Percentiles rank a stretch among this genome's conserved stretches.
These are phyloP conservation scores for Penicillium vulpinum DNA, from an alignment of 2,329 filamentous ascomycete genomes.

Conservation along the genomic window DNA sequence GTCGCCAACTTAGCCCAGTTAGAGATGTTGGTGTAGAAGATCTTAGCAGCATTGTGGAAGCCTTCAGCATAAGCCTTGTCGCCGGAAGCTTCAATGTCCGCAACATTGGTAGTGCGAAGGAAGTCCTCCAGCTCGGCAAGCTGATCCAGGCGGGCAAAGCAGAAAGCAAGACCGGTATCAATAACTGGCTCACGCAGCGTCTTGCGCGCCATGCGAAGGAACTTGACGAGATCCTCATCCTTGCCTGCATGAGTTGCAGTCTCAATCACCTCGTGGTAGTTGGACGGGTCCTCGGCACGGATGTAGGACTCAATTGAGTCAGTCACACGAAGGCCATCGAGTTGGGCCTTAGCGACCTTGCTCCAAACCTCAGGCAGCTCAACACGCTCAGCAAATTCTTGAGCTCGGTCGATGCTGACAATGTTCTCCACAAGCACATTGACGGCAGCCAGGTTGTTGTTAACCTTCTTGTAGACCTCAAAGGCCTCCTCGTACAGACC, in stretches of 20 bases:
- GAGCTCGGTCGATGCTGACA: constrained; percentile 95
- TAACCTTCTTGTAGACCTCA: constrained; percentile 97
- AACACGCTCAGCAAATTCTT: constrained; percentile 91
- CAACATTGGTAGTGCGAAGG: constrained; percentile 86
- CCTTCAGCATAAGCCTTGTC: constrained; percentile 97
- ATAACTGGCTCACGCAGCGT: constrained; percentile 90
- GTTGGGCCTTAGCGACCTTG: constrained; percentile 94
- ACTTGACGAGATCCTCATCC: constrained; percentile 97
- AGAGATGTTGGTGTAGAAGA: constrained; percentile 96
- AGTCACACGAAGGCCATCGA: constrained; percentile 88
- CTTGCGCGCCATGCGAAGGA: constrained; percentile 94
- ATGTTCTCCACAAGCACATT: constrained; percentile 94
- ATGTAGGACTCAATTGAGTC: constrained; percentile 98
- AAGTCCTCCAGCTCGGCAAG: constrained; percentile 95
- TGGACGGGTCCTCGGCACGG: constrained; percentile 86
- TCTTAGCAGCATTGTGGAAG: constrained; percentile 93
- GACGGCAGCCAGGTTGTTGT: constrained; percentile 81
- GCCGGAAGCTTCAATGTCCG: constrained; percentile 92
- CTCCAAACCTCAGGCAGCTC: constrained; percentile 97
- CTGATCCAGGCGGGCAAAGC: constrained; percentile 87
- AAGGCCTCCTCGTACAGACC: constrained; percentile 96
- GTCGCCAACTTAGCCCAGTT: constrained; percentile 99
- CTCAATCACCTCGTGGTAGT: constrained; percentile 95
- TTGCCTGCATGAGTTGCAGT: constrained; percentile 93
- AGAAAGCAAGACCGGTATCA: constrained; percentile 91